Evolutionary conservation across 2,329 filamentous ascomycete genomes (phyloP).

Genomic region (Pseudocercospora pini-densiflorae): DNA sequence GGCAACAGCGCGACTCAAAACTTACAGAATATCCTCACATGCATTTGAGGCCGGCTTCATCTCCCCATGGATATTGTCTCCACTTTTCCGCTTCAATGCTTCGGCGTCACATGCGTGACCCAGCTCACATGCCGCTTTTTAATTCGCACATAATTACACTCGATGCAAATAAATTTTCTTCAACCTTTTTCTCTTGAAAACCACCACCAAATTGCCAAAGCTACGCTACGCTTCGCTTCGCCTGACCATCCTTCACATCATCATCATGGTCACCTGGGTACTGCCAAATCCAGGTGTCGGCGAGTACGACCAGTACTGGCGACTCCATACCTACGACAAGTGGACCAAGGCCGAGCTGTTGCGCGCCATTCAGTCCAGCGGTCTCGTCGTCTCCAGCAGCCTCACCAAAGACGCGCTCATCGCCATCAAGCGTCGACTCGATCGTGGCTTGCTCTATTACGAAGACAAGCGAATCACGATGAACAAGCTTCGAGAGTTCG

Average conservation of each 20-base stretch:
- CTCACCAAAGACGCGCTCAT: background rate
- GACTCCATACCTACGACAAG: background rate
- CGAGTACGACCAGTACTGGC: slow-evolving; percentile 12
- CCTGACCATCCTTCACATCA: background rate
- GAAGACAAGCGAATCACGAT: slow-evolving; percentile 2
- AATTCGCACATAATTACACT: background rate
- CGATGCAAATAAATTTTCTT: background rate
- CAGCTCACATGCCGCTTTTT: background rate
- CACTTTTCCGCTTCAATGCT: background rate
- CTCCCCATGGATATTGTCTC: background rate
- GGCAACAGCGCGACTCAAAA: background rate
- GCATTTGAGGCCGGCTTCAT: background rate
- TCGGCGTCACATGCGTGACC: background rate
- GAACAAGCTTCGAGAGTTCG: background rate
- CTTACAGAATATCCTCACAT: background rate
- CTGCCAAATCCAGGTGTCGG: background rate
- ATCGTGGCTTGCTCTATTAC: slow-evolving; percentile 2
- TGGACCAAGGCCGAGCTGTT: background rate
- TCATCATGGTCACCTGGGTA: background rate
- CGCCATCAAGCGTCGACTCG: slow-evolving; percentile 7
- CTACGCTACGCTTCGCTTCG: background rate
- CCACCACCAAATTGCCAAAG: background rate
- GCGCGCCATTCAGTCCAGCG: background rate
- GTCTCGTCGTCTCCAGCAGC: background rate
- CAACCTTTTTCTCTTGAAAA: background rate